A percentile compares a stretch with the other conserved stretches of the same genome.
phyloP scores from a whole-genome alignment of 371 early-diverging fungal genomes.

The Syncephalis fuscata region DNA sequence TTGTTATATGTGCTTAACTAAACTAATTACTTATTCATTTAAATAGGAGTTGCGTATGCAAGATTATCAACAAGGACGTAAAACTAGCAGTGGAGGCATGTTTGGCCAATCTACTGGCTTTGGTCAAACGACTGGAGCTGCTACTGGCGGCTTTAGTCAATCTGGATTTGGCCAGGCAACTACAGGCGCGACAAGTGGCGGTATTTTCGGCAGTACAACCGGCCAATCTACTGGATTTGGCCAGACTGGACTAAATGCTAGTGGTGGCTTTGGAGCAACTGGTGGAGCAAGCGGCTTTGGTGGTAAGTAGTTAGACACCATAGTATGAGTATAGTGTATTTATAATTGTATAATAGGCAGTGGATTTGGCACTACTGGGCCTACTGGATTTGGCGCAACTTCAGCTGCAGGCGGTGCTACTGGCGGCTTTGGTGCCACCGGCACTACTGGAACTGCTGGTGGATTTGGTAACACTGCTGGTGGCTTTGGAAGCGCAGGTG shows the following conservation, averaged over 20 bases:
- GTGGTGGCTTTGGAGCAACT: too few relatives aligned
- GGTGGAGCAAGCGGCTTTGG: too few relatives aligned
- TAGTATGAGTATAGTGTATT: too few relatives aligned
- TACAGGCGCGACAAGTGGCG: neutral
- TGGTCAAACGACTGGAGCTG: slow-evolving; percentile 9
- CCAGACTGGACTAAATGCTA: neutral
- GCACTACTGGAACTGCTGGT: slow-evolving; percentile 15
- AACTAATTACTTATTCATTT: too few relatives aligned
- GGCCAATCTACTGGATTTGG: neutral
- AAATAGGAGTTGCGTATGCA: slow-evolving; percentile 71
- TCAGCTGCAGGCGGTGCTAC: neutral
- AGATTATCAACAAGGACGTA: slow-evolving; percentile 78
- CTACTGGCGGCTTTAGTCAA: slow-evolving; percentile 1
- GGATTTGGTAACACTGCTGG: slow-evolving; percentile 18
- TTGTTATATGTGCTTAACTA: neutral
- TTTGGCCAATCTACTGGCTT: slow-evolving; percentile 4
- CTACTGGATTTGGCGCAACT: too few relatives aligned
- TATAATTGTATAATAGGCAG: neutral
- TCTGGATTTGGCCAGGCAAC: neutral
- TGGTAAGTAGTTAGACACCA: too few relatives aligned
- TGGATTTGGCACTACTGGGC: slow-evolving; percentile 3
- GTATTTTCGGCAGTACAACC: neutral
- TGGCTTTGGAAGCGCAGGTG: neutral
- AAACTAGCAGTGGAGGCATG: slow-evolving; percentile 21
- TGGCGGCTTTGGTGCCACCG: slow-evolving; percentile 7